Conservation (phyloP, 495 filamentous ascomycete species). For the Penicillium argentinense region DNA sequence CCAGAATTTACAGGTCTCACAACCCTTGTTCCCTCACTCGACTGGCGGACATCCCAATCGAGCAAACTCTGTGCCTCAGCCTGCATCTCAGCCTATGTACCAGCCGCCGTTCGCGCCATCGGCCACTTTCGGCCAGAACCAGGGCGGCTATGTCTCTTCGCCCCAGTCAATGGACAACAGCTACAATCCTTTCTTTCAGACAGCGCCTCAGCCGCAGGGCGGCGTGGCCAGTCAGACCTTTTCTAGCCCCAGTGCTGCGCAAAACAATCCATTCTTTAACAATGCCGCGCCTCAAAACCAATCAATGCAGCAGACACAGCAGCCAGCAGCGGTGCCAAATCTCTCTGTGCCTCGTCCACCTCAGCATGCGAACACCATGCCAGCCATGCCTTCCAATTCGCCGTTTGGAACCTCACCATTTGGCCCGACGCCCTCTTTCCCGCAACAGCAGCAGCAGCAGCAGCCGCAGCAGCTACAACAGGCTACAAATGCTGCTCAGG, state of each 20-base stretch:
- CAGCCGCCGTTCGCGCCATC: slow-evolving; percentile 62
- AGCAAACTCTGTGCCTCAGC: slow-evolving; percentile 47
- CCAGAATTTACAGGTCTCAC: slow-evolving; percentile 69
- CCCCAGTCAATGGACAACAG: slow-evolving; percentile 42
- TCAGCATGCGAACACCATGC: slow-evolving; percentile 48
- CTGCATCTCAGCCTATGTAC: slow-evolving; percentile 32
- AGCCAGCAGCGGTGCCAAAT: slow-evolving; percentile 36
- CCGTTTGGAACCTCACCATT: slow-evolving; percentile 36
- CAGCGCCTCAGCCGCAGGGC: slow-evolving; percentile 40
- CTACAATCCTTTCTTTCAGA: slow-evolving; percentile 70
- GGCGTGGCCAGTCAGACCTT: slow-evolving; percentile 30
- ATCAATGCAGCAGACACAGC: slow-evolving; percentile 24
- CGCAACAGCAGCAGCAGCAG: slow-evolving; percentile 34
- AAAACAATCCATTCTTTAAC: slow-evolving; percentile 57
- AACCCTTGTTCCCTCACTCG: slow-evolving; percentile 76
- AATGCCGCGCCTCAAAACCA: slow-evolving; percentile 35
- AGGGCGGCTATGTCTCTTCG: slow-evolving; percentile 45
- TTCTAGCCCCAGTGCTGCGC: slow-evolving; percentile 29
- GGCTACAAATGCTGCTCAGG: slow-evolving; percentile 25
- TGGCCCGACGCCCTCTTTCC: slow-evolving; percentile 37
- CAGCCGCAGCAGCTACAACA: slow-evolving; percentile 36
- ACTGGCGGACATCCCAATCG: slow-evolving; percentile 72
- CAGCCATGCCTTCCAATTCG: slow-evolving; percentile 31
- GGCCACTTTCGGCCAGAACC: slow-evolving; percentile 44
- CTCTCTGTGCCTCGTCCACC: slow-evolving; percentile 26